Evolutionary conservation across 352 stramenopile species (phyloP).

Genomic region (Plasmopara muralis): DNA sequence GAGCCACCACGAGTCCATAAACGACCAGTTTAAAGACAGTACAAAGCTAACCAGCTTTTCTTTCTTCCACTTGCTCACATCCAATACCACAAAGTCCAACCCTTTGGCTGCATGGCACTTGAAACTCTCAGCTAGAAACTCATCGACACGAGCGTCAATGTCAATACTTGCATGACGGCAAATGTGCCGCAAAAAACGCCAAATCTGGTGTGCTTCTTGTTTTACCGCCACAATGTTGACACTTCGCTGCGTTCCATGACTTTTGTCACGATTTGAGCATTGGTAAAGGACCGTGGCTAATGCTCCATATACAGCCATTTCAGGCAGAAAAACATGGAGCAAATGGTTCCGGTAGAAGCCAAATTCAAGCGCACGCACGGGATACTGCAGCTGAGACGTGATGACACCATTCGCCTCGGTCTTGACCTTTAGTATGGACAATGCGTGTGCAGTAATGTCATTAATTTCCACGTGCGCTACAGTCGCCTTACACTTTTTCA

Average conservation of each 20-base stretch:
- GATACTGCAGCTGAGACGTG: constrained; percentile 44
- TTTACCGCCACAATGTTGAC: constrained; percentile 31
- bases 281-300: constrained; percentile 36
- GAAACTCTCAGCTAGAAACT: constrained; percentile 24
- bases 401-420: constrained; percentile 37
- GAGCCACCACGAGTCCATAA: constrained; percentile 72
- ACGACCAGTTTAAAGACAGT: constrained; percentile 64
- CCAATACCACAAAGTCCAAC: constrained; percentile 21
- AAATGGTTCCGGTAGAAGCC: constrained; percentile 85
- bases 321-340: constrained; percentile 68
- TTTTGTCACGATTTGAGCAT: constrained; percentile 6
- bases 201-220: constrained; percentile 41
- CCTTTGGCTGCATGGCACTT: constrained; percentile 20
- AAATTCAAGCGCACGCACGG: constrained; percentile 61
- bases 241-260: constrained; percentile 1
- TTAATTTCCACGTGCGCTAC: constrained; percentile 55
- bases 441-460: constrained; percentile 46
- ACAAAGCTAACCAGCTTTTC: constrained; percentile 50
- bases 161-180: constrained; percentile 52
- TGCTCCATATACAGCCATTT: constrained; percentile 63
- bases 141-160: constrained; percentile 28
- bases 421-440: constrained; percentile 53
- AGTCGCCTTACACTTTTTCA: constrained; percentile 36
- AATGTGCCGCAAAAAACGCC: constrained; percentile 60
- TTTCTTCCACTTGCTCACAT: constrained; percentile 29